A percentile compares a stretch with the other conserved stretches of the same genome.
phyloP scores from a whole-genome alignment of 108 stramenopile species.

The Fragilaria crotonensis region DNA sequence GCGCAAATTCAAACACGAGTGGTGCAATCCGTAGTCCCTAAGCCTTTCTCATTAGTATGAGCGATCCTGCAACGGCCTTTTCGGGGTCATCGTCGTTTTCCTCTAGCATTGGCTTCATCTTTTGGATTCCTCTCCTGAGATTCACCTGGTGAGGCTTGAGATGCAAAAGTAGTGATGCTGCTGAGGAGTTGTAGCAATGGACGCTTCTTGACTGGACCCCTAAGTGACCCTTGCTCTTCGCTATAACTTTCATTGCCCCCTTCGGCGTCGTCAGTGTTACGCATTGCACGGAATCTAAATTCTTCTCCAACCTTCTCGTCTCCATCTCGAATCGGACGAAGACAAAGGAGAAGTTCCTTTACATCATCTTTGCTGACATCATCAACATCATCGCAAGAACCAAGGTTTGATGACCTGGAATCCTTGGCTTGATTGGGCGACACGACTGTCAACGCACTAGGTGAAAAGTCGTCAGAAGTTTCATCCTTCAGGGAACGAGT shows the following conservation, averaged over 20 bases:
- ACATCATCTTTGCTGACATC: slow-evolving; percentile 4
- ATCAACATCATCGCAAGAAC: slow-evolving; percentile 4
- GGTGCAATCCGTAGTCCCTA: too few relatives aligned
- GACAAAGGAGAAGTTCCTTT: slow-evolving; percentile 68
- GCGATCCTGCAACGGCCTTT: background rate
- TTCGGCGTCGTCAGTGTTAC: background rate
- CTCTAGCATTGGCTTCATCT: background rate
- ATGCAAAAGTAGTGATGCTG: background rate
- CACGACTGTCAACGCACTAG: background rate
- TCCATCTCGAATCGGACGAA: slow-evolving; percentile 76
- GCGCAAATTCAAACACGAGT: too few relatives aligned
- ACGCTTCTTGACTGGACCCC: background rate
- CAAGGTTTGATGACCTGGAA: background rate
- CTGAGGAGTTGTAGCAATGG: background rate
- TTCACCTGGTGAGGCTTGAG: background rate
- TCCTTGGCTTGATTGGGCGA: slow-evolving; percentile 1
- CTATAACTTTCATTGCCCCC: background rate
- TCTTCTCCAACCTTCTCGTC: slow-evolving; percentile 44
- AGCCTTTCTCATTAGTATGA: background rate
- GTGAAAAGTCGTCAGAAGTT: slow-evolving; percentile 14
- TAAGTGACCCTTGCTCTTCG: background rate
- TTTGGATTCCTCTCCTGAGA: background rate
- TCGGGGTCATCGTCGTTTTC: background rate
- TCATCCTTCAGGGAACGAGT: slow-evolving; percentile 40
- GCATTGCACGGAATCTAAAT: slow-evolving; percentile 27